phyloP scores from a whole-genome alignment of 169 alveolate species.

The Cryptosporidium viatorum region DNA sequence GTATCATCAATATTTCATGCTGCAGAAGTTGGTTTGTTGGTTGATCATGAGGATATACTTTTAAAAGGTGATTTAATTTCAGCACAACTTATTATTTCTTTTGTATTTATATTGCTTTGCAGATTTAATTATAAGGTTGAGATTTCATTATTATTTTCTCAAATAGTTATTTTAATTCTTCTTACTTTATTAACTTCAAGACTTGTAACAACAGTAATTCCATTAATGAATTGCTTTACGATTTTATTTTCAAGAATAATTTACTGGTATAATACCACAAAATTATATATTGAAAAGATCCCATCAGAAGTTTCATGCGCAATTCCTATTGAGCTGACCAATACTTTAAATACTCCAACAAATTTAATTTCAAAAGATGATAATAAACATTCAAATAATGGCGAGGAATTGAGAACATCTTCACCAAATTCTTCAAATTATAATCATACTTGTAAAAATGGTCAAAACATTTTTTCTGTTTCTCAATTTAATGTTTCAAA shows the following conservation, averaged over 20 bases:
- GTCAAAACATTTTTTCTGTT: not conserved
- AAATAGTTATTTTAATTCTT: conserved; percentile 8
- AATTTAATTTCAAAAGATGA: conserved; percentile 14
- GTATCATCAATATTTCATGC: conserved; percentile 71
- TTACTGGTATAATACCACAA: conserved; percentile 33
- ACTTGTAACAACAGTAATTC: conserved; percentile 53
- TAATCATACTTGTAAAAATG: not conserved
- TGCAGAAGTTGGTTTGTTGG: conserved; percentile 57
- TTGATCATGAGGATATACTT: conserved; percentile 32
- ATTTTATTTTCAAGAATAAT: conserved; percentile 32
- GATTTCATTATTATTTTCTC: conserved; percentile 24
- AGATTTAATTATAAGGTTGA: conserved; percentile 33
- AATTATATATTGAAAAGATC: conserved; percentile 37
- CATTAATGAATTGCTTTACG: conserved; percentile 28
- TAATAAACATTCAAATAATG: not conserved
- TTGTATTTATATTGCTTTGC: conserved; percentile 64
- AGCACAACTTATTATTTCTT: conserved; percentile 57
- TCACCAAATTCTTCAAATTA: not conserved
- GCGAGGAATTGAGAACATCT: not conserved
- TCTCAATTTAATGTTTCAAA: conserved; percentile 31
- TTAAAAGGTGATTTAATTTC: conserved; percentile 67
- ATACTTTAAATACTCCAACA: conserved; percentile 47
- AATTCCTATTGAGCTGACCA: conserved; percentile 52
- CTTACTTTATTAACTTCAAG: conserved; percentile 47
- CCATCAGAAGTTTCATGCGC: conserved; percentile 22